phyloP scores from a whole-genome alignment of 495 filamentous ascomycete species.

The Cryomyces antarcticus region DNA sequence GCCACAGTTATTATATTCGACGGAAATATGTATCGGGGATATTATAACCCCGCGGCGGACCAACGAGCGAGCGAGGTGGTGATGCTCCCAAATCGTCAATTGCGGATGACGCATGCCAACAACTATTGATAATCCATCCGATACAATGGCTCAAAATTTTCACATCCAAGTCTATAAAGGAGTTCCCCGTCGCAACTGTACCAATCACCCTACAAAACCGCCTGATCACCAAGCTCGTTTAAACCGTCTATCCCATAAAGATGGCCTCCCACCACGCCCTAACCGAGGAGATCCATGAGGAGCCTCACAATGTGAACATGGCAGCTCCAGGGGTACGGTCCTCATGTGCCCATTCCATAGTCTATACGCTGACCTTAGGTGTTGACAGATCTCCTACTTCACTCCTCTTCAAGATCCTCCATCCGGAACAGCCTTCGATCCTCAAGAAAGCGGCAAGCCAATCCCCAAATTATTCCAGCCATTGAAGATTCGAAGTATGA shows the following conservation, averaged over 20 bases:
- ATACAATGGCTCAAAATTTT: no score
- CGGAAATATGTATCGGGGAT: no score
- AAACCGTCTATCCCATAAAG: not conserved
- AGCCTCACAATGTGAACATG: constrained; percentile 7
- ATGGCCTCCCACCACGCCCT: constrained; percentile 3
- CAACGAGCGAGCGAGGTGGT: no score
- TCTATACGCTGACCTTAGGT: not conserved
- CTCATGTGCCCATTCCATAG: not conserved
- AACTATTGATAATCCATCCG: no score
- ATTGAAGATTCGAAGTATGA: constrained; percentile 37
- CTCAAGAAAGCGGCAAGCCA: constrained; percentile 22
- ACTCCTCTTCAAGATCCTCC: constrained; percentile 45
- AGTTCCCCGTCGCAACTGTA: no score
- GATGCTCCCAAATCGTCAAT: no score
- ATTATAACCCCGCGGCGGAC: no score
- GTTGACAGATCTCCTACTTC: constrained; percentile 35
- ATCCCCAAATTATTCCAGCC: constrained; percentile 16
- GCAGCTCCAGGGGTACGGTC: constrained; percentile 4
- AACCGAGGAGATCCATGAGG: not conserved
- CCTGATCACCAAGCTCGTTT: not conserved
- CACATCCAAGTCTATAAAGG: no score
- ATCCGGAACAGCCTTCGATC: constrained; percentile 41
- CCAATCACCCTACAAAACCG: no score
- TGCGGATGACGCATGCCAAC: no score
- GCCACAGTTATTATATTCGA: no score